phyloP scores from a whole-genome alignment of 257 asterid species.

The Scutellaria baicalensis region DNA sequence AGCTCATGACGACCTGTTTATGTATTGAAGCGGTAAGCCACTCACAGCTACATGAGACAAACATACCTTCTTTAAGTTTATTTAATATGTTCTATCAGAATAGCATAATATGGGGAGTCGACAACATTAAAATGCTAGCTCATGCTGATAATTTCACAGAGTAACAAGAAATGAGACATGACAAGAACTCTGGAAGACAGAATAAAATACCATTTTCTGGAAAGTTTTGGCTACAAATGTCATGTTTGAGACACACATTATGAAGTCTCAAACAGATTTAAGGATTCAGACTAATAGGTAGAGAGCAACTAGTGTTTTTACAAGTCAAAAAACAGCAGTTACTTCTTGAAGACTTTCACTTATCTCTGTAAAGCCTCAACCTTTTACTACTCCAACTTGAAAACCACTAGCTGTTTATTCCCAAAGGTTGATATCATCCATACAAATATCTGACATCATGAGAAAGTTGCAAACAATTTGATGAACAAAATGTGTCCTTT shows the following conservation, averaged over 20 bases:
- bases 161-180: too few relatives aligned
- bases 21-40: not conserved
- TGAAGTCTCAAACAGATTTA: too few relatives aligned
- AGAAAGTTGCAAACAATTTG: not conserved
- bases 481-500: not conserved
- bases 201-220: too few relatives aligned
- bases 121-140: not conserved
- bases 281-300: too few relatives aligned
- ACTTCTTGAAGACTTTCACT: not conserved
- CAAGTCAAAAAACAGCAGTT: too few relatives aligned
- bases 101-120: not conserved
- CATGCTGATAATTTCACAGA: not conserved
- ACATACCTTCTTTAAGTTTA: not conserved
- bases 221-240: too few relatives aligned
- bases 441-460: not conserved
- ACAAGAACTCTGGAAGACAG: too few relatives aligned
- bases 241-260: too few relatives aligned
- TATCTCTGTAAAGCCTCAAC: not conserved
- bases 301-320: too few relatives aligned
- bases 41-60: not conserved
- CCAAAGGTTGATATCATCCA: not conserved
- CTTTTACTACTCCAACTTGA: not conserved
- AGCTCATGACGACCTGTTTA: conserved; percentile 90
- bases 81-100: not conserved
- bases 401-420: not conserved